phyloP scores from a whole-genome alignment of 2,329 filamentous ascomycete species.

The Akanthomyces uredinophilus region DNA sequence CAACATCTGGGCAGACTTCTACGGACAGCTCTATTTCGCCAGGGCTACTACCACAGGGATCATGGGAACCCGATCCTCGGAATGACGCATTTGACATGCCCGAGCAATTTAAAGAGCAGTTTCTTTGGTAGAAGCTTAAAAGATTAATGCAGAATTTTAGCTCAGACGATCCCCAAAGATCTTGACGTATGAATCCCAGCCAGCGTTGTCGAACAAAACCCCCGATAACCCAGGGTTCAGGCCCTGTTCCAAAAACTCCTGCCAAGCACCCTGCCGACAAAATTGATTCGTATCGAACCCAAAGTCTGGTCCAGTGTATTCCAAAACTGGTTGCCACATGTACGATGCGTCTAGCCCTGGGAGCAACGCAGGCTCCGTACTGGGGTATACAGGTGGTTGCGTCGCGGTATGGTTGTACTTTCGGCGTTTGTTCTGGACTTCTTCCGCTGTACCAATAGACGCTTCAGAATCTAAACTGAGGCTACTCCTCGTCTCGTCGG shows the following conservation, averaged over 20 bases:
- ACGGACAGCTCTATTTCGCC: not conserved
- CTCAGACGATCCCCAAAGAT: constrained; percentile 4
- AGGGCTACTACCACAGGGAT: not conserved
- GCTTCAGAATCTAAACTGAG: not conserved
- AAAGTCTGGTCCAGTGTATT: constrained; percentile 15
- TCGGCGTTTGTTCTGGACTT: not conserved
- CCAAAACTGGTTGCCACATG: constrained; percentile 10
- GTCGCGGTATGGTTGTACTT: not conserved
- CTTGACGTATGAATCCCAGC: constrained; percentile 14
- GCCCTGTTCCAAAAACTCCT: not conserved
- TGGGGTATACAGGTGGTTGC: not conserved
- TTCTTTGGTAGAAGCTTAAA: constrained; percentile 5
- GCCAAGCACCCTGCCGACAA: constrained; percentile 6
- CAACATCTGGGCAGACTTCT: not conserved
- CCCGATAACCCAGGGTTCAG: not conserved
- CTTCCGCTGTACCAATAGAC: not conserved
- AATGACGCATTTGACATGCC: constrained; percentile 2
- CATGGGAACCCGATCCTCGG: not conserved
- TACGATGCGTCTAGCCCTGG: not conserved
- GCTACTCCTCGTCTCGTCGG: not conserved
- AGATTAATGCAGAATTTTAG: not conserved
- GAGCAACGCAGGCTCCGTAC: not conserved
- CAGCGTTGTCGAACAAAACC: constrained; percentile 5
- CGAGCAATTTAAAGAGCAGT: constrained; percentile 7
- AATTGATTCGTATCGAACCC: constrained; percentile 10